These are phyloP conservation scores for Kappamyces sp. DNA, from an alignment of 192 early-diverging fungal genomes.

Conservation along the genomic window DNA sequence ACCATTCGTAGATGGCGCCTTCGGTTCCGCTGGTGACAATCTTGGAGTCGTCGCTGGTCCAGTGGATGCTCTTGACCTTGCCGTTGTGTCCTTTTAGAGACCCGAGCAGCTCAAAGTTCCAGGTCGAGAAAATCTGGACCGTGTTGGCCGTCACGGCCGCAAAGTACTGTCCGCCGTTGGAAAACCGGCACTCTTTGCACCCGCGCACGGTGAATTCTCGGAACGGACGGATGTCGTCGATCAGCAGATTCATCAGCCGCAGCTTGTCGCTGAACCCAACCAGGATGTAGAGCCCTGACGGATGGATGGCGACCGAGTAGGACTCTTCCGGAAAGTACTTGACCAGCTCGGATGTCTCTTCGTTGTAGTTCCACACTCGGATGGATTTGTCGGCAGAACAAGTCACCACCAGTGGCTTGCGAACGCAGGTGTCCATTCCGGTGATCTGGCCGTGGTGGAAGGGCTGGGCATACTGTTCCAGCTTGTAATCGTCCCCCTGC, in stretches of 20 bases:
- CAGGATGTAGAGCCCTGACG: constrained; percentile 59
- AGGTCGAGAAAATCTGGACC: constrained; percentile 58
- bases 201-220: constrained; percentile 56
- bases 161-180: constrained; percentile 57
- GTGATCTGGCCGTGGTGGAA: constrained; percentile 53
- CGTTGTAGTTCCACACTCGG: constrained; percentile 61
- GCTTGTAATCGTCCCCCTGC: constrained; percentile 46
- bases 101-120: constrained; percentile 53
- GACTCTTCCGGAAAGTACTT: constrained; percentile 61
- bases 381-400: constrained; percentile 51
- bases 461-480: constrained; percentile 50
- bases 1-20: constrained; percentile 59
- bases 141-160: constrained; percentile 54
- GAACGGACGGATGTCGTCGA: constrained; percentile 54
- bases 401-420: constrained; percentile 54
- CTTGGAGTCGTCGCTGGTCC: constrained; percentile 49
- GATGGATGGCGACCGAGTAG: constrained; percentile 55
- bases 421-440: constrained; percentile 48
- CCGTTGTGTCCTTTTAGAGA: constrained; percentile 60
- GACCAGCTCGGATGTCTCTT: constrained; percentile 48
- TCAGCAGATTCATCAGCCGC: constrained; percentile 54
- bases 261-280: constrained; percentile 61
- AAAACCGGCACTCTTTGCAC: constrained; percentile 58
- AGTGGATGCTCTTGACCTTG: constrained; percentile 49
- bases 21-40: constrained; percentile 55